Base-by-base conservation (phyloP, 768 basidiomycete genomes). In the Tephrocybe sp. region DNA sequence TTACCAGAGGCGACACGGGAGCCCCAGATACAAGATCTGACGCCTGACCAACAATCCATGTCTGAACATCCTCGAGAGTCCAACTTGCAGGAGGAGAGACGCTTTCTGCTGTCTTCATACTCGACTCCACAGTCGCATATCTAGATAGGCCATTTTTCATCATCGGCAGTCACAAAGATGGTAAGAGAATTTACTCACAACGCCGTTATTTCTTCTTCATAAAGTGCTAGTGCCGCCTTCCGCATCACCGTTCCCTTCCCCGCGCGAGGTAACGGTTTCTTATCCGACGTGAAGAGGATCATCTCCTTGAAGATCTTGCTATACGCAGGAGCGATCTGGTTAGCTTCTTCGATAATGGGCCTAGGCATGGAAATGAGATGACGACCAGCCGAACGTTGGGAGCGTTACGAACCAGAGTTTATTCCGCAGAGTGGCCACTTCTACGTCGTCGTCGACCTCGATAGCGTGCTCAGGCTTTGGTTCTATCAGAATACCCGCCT, bases 271-370 rank as follows among this genome's bases (percentile, higher is more conserved):
- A 81, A 63, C 1, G 74, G 77, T 49, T 76, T 76, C 0, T 62
- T 65, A 1, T 58, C 57, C 2, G 66, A 62, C 0, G 78, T 67
- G 14, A 80, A 59, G 24, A 80, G 37, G 32, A 83, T 75, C 76
- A 81, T 77, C 57, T 82, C 75, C 55, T 75, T 76, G 62, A 75
- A 78, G 11, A 78, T 67, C n/a, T 71, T 65, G 48, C 73, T 75
- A 41, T 71, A 76, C 0, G 66, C 50, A 0, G 77, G 76, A 0
- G 71, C 68, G 1, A 58, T 58, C 17, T 53, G 60, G 56, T 79
- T 79, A 2, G 75, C 76, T 25, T 75, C 68, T 18, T 75, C 75
- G 1, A 77, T 67, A 10, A 62, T 54, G 1, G 62, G 65, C 70
- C 71, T 77, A 21, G 2, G 15, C n/a, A 4, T 12, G 30, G n/a